A percentile compares a stretch with the other conserved stretches of the same genome.
These are phyloP conservation scores for Prunella vulgaris DNA, from an alignment of 257 asterid genomes.

Conservation along the genomic window DNA sequence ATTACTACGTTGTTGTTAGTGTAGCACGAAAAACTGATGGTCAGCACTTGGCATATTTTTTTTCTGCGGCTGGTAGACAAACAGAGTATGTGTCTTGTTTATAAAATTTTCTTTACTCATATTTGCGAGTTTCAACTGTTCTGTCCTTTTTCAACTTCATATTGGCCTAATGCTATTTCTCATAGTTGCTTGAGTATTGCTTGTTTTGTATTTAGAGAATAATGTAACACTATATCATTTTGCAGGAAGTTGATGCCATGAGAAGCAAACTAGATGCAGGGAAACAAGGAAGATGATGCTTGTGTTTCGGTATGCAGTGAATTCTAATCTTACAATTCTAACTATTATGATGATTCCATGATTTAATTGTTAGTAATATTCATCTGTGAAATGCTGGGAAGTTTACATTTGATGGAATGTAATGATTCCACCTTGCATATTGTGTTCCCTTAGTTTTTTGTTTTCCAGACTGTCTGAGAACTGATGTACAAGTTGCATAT, in stretches of 20 bases:
- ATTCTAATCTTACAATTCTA: neutral
- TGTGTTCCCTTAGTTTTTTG: neutral
- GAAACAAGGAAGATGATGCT: slow-evolving; percentile 55
- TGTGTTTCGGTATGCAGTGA: slow-evolving; percentile 53
- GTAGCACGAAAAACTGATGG: slow-evolving; percentile 99
- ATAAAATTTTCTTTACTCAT: slow-evolving; percentile 6
- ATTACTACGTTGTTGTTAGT: slow-evolving; percentile 96
- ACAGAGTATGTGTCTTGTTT: slow-evolving; percentile 68
- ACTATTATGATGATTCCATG: neutral
- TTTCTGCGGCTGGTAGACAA: slow-evolving; percentile 95
- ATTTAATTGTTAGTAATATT: neutral
- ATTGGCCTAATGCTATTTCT: neutral
- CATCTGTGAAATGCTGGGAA: neutral
- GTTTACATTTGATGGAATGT: neutral
- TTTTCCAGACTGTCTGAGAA: neutral
- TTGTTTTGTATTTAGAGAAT: neutral
- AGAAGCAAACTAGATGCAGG: slow-evolving; percentile 51
- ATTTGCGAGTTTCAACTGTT: neutral
- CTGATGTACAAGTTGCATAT: neutral
- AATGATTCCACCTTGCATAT: no score
- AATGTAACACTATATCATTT: neutral
- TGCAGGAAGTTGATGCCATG: slow-evolving; percentile 53
- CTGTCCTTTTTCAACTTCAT: slow-evolving; percentile 5
- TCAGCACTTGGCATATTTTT: slow-evolving; percentile 97
- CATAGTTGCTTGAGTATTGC: neutral